Percentiles rank a stretch among this genome's conserved stretches.
These are phyloP conservation scores for Talaromyces sp. DNA, from an alignment of 2,329 filamentous ascomycete genomes.

Conservation along the genomic window DNA sequence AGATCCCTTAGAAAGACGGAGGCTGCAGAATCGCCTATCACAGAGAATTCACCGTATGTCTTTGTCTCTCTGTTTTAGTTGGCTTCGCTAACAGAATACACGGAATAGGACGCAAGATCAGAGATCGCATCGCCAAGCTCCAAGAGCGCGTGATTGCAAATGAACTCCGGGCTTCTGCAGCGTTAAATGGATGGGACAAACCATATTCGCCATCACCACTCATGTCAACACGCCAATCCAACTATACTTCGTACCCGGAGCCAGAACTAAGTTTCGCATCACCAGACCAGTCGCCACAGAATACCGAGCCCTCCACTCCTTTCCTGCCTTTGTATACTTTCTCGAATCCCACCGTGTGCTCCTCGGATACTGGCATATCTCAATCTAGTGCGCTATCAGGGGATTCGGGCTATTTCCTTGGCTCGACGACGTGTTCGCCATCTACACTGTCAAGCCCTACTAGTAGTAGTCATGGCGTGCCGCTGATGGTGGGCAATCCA, in stretches of 20 bases:
- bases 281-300: background rate
- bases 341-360: conserved; percentile 3
- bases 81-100: background rate
- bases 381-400: background rate
- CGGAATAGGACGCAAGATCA: conserved; percentile 33
- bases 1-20: conserved; percentile 34
- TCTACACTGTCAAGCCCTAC: background rate
- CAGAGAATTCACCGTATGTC: conserved; percentile 37
- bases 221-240: conserved; percentile 1
- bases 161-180: conserved; percentile 34
- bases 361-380: conserved; percentile 1
- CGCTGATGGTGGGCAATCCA: background rate
- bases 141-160: conserved; percentile 40
- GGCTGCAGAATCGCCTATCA: conserved; percentile 37
- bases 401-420: background rate
- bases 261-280: conserved; percentile 1
- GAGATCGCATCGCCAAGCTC: conserved; percentile 38
- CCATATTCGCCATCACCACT: conserved; percentile 17
- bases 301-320: conserved; percentile 7
- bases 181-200: conserved; percentile 32
- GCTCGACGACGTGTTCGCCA: background rate
- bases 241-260: conserved; percentile 4
- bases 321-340: conserved; percentile 5
- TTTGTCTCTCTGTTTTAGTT: too few species aligned
- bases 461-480: background rate